Conservation (phyloP, 2,329 filamentous ascomycete species). For the Penicillium olsonii region DNA sequence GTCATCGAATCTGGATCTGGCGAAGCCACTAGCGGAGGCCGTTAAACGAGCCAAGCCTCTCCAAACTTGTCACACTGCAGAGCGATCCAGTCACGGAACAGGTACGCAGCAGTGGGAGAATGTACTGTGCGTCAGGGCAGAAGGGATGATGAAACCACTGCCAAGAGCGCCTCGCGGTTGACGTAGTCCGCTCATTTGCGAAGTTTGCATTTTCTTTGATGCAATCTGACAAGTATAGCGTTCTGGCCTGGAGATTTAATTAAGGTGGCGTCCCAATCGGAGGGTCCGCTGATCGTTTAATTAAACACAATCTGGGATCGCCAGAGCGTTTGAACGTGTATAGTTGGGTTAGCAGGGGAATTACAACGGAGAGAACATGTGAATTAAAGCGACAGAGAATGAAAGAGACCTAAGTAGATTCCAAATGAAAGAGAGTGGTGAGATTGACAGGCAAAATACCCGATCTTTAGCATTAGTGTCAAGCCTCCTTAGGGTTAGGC, state of each 20-base stretch:
- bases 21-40: conserved; percentile 2
- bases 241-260: neutral
- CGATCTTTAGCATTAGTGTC: conserved; percentile 1
- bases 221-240: neutral
- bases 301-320: neutral
- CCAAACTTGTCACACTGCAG: neutral
- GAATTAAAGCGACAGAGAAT: too few relatives aligned
- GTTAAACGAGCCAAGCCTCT: conserved; percentile 3
- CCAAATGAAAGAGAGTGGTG: neutral
- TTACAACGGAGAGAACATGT: too few relatives aligned
- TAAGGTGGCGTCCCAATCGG: conserved; percentile 1
- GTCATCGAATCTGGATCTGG: neutral
- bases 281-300: neutral
- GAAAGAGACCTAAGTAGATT: neutral
- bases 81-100: neutral
- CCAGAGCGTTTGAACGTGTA: neutral
- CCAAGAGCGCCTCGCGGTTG: conserved; percentile 12
- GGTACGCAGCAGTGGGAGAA: neutral
- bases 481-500: neutral
- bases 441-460: conserved; percentile 2
- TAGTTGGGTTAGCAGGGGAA: neutral
- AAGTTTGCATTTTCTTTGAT: neutral
- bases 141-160: conserved; percentile 4
- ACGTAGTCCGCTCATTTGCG: conserved; percentile 6
- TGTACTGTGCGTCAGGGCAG: neutral